Percentiles rank a stretch among this genome's conserved stretches.
Evolutionary conservation across 2,329 filamentous ascomycete genomes (phyloP).

Genomic region (Arthroderma sp.): DNA sequence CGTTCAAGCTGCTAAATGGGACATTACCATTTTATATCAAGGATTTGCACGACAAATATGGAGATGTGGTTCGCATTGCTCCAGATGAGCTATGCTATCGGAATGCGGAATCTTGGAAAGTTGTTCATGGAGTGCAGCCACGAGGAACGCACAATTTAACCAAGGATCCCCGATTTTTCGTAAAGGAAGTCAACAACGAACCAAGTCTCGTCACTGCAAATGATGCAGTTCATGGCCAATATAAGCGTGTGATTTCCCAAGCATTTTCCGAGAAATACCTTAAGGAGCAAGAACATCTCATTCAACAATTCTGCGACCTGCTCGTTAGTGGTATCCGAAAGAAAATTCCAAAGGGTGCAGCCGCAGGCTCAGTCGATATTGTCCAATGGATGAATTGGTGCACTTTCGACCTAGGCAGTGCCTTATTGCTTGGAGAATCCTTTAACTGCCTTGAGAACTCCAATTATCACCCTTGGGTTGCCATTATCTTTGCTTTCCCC

Average conservation of each 20-base stretch:
- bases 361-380: constrained; percentile 15
- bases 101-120: constrained; percentile 19
- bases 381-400: constrained; percentile 21
- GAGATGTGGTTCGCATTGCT: constrained; percentile 25
- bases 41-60: constrained; percentile 12
- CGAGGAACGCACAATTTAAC: constrained; percentile 12
- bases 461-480: constrained; percentile 6
- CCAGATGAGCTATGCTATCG: constrained; percentile 28
- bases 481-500: background rate
- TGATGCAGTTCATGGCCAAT: constrained; percentile 17
- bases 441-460: constrained; percentile 27
- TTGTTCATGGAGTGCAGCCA: constrained; percentile 24
- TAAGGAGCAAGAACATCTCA: constrained; percentile 20
- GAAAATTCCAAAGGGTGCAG: background rate
- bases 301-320: constrained; percentile 19
- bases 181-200: constrained; percentile 7
- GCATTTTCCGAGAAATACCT: constrained; percentile 25
- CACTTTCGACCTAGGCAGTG: constrained; percentile 30
- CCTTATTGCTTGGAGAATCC: constrained; percentile 28
- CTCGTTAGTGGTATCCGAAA: constrained; percentile 8
- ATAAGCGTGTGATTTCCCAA: constrained; percentile 21
- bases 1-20: constrained; percentile 1
- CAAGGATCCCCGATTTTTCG: constrained; percentile 9
- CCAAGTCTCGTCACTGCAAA: constrained; percentile 17
- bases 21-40: background rate